phyloP scores from a whole-genome alignment of 495 filamentous ascomycete genomes.

The Sporormia fimetaria region DNA sequence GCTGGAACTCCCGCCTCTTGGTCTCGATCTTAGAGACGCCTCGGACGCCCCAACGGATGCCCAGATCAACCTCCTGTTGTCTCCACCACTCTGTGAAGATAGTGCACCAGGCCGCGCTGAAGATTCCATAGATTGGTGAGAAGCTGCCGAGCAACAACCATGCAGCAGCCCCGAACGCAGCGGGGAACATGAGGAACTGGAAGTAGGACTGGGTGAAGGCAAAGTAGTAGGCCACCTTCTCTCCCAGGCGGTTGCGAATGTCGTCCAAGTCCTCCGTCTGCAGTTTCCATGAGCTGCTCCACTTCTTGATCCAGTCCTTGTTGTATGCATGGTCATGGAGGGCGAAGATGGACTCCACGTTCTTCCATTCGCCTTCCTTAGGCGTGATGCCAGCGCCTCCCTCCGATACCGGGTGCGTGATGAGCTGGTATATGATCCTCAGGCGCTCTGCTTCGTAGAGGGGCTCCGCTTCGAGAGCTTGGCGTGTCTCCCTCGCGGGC shows the following conservation, averaged over 20 bases:
- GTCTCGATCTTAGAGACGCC: slow-evolving; percentile 73
- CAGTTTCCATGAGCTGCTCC: slow-evolving; percentile 72
- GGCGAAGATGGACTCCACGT: slow-evolving; percentile 75
- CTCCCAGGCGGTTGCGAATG: slow-evolving; percentile 82
- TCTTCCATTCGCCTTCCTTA: slow-evolving; percentile 69
- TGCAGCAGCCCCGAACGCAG: slow-evolving; percentile 65
- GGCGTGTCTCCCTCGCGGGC: slow-evolving; percentile 61
- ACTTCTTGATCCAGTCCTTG: slow-evolving; percentile 77
- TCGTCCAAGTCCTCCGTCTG: slow-evolving; percentile 64
- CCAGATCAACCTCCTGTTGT: slow-evolving; percentile 80
- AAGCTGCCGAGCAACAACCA: slow-evolving; percentile 78
- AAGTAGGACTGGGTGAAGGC: slow-evolving; percentile 93
- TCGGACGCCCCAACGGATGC: slow-evolving; percentile 83
- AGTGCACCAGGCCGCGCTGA: slow-evolving; percentile 77
- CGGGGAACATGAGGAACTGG: slow-evolving; percentile 71
- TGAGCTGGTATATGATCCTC: slow-evolving; percentile 72
- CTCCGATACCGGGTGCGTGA: slow-evolving; percentile 66
- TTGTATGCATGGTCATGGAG: slow-evolving; percentile 84
- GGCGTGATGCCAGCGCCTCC: slow-evolving; percentile 87
- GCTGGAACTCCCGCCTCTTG: slow-evolving; percentile 63
- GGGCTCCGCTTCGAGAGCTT: slow-evolving; percentile 52
- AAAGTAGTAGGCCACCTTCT: slow-evolving; percentile 92
- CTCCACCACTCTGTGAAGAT: slow-evolving; percentile 97
- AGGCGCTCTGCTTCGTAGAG: slow-evolving; percentile 81
- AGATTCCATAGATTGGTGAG: slow-evolving; percentile 69